Percentiles rank a stretch among this genome's conserved stretches.
These are phyloP conservation scores for Globisporangium middletonii DNA, from an alignment of 352 stramenopile genomes.

Conservation along the genomic window DNA sequence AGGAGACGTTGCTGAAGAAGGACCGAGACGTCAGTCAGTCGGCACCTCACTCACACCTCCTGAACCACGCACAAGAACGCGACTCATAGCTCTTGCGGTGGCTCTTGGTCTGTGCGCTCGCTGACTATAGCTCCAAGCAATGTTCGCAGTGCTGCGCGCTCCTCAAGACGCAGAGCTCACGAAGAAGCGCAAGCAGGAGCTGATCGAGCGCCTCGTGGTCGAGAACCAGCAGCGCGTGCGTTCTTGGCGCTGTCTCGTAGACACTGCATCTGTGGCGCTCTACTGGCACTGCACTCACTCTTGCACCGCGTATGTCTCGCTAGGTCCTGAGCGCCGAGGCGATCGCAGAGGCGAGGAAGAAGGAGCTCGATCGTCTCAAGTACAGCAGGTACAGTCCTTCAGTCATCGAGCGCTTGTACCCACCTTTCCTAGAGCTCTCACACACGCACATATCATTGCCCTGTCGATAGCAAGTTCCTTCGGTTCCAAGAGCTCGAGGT, in stretches of 20 bases:
- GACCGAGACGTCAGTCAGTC: conserved; percentile 45
- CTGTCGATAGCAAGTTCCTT: conserved; percentile 52
- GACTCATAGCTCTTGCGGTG: not conserved
- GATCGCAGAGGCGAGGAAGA: conserved; percentile 49
- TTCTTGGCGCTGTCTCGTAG: not conserved
- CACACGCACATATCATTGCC: not conserved
- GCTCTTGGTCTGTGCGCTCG: not conserved
- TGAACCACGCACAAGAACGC: too few relatives aligned
- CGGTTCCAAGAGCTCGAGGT: conserved; percentile 56
- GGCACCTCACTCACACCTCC: not conserved
- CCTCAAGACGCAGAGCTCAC: conserved; percentile 59
- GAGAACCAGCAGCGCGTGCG: conserved; percentile 51
- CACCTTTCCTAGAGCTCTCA: not conserved
- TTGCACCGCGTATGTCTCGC: not conserved
- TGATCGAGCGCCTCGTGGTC: conserved; percentile 54
- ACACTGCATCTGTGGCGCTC: not conserved
- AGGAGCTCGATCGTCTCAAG: conserved; percentile 43
- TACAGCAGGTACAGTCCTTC: conserved; percentile 38
- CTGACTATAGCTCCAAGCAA: conserved; percentile 38
- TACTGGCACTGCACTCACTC: not conserved
- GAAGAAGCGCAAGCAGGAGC: conserved; percentile 49
- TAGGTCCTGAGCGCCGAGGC: conserved; percentile 46
- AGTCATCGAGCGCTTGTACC: not conserved
- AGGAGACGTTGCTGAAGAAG: conserved; percentile 57
- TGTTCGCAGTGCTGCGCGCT: conserved; percentile 49